phyloP scores from a whole-genome alignment of 2,329 filamentous ascomycete genomes.

The Penicillium sp. region DNA sequence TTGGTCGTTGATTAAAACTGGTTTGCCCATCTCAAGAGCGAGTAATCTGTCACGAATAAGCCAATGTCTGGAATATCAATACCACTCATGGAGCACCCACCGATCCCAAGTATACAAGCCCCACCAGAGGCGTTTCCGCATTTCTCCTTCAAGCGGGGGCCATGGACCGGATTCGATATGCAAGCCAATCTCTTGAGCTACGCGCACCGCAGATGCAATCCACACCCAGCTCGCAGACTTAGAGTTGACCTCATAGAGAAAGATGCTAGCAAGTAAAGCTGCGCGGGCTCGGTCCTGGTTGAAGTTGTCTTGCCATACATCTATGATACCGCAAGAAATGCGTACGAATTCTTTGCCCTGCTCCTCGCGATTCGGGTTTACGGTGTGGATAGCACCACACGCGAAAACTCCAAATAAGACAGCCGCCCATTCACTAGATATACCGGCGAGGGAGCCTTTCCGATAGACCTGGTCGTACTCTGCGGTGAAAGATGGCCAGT shows the following conservation, averaged over 20 bases:
- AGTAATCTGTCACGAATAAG: conserved; percentile 55
- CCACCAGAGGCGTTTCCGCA: conserved; percentile 91
- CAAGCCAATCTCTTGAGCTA: conserved; percentile 80
- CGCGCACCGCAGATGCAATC: conserved; percentile 75
- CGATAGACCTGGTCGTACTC: conserved; percentile 77
- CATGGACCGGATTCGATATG: conserved; percentile 73
- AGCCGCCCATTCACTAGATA: conserved; percentile 70
- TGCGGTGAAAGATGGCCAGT: conserved; percentile 80
- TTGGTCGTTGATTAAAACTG: conserved; percentile 78
- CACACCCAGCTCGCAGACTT: conserved; percentile 84
- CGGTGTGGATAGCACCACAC: conserved; percentile 73
- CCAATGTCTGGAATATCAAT: not conserved
- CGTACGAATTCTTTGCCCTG: conserved; percentile 70
- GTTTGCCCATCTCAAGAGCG: conserved; percentile 76
- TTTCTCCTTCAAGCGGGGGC: conserved; percentile 76
- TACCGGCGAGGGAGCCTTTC: conserved; percentile 58
- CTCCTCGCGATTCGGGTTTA: conserved; percentile 56
- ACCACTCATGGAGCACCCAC: conserved; percentile 34
- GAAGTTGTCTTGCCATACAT: conserved; percentile 79
- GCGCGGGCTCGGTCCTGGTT: conserved; percentile 73
- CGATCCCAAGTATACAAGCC: conserved; percentile 87
- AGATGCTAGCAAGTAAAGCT: conserved; percentile 72
- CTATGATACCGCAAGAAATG: conserved; percentile 66
- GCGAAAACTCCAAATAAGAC: conserved; percentile 83
- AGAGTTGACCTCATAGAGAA: conserved; percentile 80